phyloP scores from a whole-genome alignment of 176 grass and related monocot species.

The Phragmites australis region DNA sequence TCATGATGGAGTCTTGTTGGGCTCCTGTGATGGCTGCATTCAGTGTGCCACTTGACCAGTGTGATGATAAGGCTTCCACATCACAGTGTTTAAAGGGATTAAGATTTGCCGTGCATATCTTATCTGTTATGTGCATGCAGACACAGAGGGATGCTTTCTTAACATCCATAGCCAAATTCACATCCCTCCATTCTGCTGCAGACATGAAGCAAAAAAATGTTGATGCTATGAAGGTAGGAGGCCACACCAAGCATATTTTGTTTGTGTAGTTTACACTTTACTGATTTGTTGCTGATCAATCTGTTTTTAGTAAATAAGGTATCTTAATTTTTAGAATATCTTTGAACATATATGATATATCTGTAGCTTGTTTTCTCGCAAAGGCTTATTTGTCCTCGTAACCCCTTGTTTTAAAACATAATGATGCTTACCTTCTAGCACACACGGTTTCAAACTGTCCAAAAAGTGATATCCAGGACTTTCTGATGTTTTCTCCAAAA shows the following conservation, averaged over 20 bases:
- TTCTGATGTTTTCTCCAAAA: constrained; percentile 21
- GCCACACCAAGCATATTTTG: background rate
- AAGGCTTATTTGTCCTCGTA: background rate
- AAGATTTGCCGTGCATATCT: constrained; percentile 78
- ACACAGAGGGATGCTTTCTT: constrained; percentile 97
- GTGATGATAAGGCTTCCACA: constrained; percentile 83
- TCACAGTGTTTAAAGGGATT: constrained; percentile 92
- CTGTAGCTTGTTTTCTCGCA: too few species aligned
- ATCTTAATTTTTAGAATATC: too few species aligned
- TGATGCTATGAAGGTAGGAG: constrained; percentile 86
- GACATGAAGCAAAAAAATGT: constrained; percentile 99
- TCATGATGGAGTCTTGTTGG: constrained; percentile 99
- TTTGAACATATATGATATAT: too few species aligned
- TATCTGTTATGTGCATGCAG: constrained; percentile 94
- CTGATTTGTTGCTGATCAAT: background rate
- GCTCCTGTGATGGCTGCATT: constrained; percentile 99
- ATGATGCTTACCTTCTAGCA: background rate
- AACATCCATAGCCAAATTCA: constrained; percentile 96
- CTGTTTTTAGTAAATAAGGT: constrained; percentile 4
- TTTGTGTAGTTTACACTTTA: constrained; percentile 16
- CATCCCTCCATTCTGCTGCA: constrained; percentile 88
- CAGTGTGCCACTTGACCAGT: constrained; percentile 84
- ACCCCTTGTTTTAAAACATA: background rate
- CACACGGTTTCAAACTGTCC: background rate
- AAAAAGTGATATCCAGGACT: background rate